Base-by-base conservation (phyloP, 768 basidiomycete species). In the Flagelloscypha sp. region DNA sequence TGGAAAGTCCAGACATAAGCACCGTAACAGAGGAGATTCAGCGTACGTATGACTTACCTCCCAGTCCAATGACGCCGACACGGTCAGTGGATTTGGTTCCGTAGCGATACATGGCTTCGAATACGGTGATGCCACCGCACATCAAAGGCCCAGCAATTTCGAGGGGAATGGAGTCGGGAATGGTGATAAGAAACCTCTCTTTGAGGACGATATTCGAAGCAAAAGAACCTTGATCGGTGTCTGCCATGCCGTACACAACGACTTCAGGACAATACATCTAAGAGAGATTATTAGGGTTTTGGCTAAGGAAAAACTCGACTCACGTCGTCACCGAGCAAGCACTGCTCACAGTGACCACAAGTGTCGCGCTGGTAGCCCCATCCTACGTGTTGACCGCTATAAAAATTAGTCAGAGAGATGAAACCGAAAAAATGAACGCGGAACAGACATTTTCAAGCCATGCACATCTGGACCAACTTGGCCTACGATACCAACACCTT, bases 121-220 rank as follows among this genome's bases (percentile, higher is more conserved):
- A 60, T 33, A 58, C 56, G 19, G 61, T 55, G 6, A 55, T 47
- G 10, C 60, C 60, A 12, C 50, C 60, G 19, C 61, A 65, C 54
- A 63, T 59, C 29, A 63, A 49, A 10, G 58, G 60, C 5, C 55
- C 57, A 4, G 62, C 59, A 2, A 41, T 35, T 7, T 48, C 47
- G 20, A 58, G 58, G 8, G 47, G 36, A 22, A 63, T 38, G 3
- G 41, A 36, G 0, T 53, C 54, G 2, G 62, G 62, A 21, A 63
- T 47, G 7, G 50, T 49, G 44, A 62, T 63, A 12, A 63, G 42
- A 27, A 53, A 63, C 7, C 40, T 45, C 3, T 55, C 53, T 16
- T 56, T 56, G 53, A 58, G 59, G 20, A 61, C 37, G 1, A 61
- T 59, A 22, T 61, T 50, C 24, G 57, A 52, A 8, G 51, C 60